phyloP scores from a whole-genome alignment of 208 protist genomes.

The Trypanosoma boissoni region DNA sequence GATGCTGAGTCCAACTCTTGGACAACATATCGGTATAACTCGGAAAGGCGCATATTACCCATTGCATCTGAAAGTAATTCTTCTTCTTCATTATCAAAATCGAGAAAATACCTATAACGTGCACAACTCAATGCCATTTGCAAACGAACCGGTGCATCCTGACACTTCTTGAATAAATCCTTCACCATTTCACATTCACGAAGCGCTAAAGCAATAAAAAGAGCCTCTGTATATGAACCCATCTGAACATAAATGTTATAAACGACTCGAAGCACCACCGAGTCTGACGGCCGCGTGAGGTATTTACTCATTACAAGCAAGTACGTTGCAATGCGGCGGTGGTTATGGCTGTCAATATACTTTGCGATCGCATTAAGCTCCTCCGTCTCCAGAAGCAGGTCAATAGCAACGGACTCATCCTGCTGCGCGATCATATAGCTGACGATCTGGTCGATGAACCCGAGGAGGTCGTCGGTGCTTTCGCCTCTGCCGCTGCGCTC shows the following conservation, averaged over 20 bases:
- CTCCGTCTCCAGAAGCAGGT: constrained; percentile 98
- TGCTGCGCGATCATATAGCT: constrained; percentile 95
- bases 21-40: constrained; percentile 94
- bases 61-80: constrained; percentile 89
- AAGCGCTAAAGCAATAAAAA: constrained; percentile 88
- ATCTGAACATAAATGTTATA: constrained; percentile 94
- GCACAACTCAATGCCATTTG: constrained; percentile 95
- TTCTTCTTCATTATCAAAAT: constrained; percentile 87
- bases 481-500: constrained; percentile 44
- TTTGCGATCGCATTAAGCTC: constrained; percentile 85
- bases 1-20: constrained; percentile 95
- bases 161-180: constrained; percentile 81
- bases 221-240: constrained; percentile 85
- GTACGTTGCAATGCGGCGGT: constrained; percentile 95
- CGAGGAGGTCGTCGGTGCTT: constrained; percentile 75
- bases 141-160: constrained; percentile 47
- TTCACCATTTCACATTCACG: constrained; percentile 74
- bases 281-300: constrained; percentile 94
- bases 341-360: constrained; percentile 94
- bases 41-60: constrained; percentile 94
- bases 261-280: constrained; percentile 84
- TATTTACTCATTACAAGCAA: constrained; percentile 92
- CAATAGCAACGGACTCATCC: constrained; percentile 97
- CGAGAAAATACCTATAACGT: constrained; percentile 81
- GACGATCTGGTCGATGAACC: constrained; percentile 93